Conservation (phyloP, 495 filamentous ascomycete species). For the Penicillium waksmanii region DNA sequence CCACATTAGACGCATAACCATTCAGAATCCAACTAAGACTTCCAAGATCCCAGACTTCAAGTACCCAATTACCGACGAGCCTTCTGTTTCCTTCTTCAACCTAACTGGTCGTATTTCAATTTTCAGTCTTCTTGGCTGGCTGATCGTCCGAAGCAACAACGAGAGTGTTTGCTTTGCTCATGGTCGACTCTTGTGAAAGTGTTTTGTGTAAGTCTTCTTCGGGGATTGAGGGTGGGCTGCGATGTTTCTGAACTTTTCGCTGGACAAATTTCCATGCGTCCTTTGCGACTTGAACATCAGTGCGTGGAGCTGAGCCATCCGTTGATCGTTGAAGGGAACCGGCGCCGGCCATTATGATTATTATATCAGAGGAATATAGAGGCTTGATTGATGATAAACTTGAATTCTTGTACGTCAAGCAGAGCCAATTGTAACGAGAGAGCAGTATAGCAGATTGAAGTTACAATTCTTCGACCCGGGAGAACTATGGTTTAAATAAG, state of each 20-base stretch:
- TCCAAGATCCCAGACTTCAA: too few species aligned
- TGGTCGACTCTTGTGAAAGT: not conserved
- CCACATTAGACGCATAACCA: too few species aligned
- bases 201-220: slow-evolving; percentile 4
- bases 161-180: slow-evolving; percentile 6
- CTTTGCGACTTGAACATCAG: slow-evolving; percentile 2
- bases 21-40: too few species aligned
- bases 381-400: not conserved
- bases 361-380: not conserved
- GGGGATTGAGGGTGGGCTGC: not conserved
- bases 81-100: too few species aligned
- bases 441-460: too few species aligned
- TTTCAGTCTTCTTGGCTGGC: not conserved
- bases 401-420: not conserved
- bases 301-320: not conserved
- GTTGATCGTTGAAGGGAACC: slow-evolving; percentile 1
- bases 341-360: not conserved
- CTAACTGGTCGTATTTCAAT: not conserved
- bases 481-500: too few species aligned
- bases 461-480: too few species aligned
- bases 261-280: slow-evolving; percentile 7
- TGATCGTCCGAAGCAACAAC: not conserved
- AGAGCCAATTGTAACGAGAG: not conserved
- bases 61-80: too few species aligned
- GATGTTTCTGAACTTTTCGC: slow-evolving; percentile 1